phyloP scores from a whole-genome alignment of 345 rosid genomes.

The Murraya koenigii region DNA sequence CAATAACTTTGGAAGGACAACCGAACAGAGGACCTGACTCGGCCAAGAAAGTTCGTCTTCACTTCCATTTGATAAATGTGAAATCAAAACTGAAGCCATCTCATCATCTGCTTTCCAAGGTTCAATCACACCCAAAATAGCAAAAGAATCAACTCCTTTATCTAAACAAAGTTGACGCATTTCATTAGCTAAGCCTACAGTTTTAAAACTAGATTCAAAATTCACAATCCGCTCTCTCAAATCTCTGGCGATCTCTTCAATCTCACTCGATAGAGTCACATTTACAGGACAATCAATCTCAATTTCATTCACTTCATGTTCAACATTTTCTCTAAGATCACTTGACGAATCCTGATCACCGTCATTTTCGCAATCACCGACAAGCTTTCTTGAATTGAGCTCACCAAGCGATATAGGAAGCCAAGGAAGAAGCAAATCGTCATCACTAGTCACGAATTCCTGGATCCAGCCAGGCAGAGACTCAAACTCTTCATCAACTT shows the following conservation, averaged over 20 bases:
- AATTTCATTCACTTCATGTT: slow-evolving; percentile 25
- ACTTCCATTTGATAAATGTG: slow-evolving; percentile 37
- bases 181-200: slow-evolving; percentile 41
- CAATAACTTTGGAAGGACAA: slow-evolving; percentile 67
- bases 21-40: slow-evolving; percentile 58
- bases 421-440: slow-evolving; percentile 51
- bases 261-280: slow-evolving; percentile 35
- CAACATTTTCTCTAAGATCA: slow-evolving; percentile 33
- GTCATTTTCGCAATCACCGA: slow-evolving; percentile 27
- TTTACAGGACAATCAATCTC: slow-evolving; percentile 24
- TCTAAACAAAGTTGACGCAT: slow-evolving; percentile 50
- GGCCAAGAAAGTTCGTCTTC: slow-evolving; percentile 63
- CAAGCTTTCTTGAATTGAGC: slow-evolving; percentile 26
- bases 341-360: slow-evolving; percentile 22
- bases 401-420: slow-evolving; percentile 50
- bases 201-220: slow-evolving; percentile 44
- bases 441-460: slow-evolving; percentile 17
- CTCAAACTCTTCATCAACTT: slow-evolving; percentile 35
- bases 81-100: slow-evolving; percentile 50
- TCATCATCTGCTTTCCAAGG: slow-evolving; percentile 78
- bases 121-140: slow-evolving; percentile 55
- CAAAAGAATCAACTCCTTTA: slow-evolving; percentile 34
- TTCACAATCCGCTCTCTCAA: slow-evolving; percentile 39
- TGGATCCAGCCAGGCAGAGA: slow-evolving; percentile 60
- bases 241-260: slow-evolving; percentile 32